phyloP scores from a whole-genome alignment of 2,329 filamentous ascomycete genomes.

The Pyrenochaeta sp. region DNA sequence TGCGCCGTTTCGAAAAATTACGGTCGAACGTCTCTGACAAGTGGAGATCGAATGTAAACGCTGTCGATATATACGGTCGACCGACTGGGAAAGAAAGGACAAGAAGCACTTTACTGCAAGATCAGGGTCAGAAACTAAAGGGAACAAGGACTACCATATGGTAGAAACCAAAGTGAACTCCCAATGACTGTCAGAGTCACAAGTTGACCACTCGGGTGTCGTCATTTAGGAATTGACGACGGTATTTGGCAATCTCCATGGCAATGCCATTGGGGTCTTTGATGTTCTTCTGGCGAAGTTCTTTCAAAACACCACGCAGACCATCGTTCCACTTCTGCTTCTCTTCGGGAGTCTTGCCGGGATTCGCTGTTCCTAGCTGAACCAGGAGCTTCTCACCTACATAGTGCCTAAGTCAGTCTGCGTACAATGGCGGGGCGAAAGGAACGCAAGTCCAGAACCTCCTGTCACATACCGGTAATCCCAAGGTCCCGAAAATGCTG shows the following conservation, averaged over 20 bases:
- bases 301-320: constrained; percentile 48
- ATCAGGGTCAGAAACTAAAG: constrained; percentile 16
- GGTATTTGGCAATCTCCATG: constrained; percentile 49
- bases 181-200: constrained; percentile 19
- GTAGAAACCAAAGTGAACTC: background rate
- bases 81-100: constrained; percentile 2
- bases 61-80: constrained; percentile 2
- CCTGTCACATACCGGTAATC: constrained; percentile 74
- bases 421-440: constrained; percentile 44
- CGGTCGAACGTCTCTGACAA: constrained; percentile 8
- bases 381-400: constrained; percentile 78
- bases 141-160: background rate
- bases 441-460: constrained; percentile 24
- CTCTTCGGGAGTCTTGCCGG: constrained; percentile 68
- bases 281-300: constrained; percentile 47
- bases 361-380: constrained; percentile 71
- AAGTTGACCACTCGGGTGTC: constrained; percentile 51
- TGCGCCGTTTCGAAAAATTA: constrained; percentile 18
- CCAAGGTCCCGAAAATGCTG: constrained; percentile 83
- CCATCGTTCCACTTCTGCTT: constrained; percentile 59
- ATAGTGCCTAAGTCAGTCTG: constrained; percentile 48
- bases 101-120: constrained; percentile 10
- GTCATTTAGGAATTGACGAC: constrained; percentile 52
- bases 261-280: constrained; percentile 52
- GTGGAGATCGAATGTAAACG: constrained; percentile 4